Evolutionary conservation across 2,329 filamentous ascomycete species (phyloP), one percentile per base, ranked within the genome.

Genomic region (Aspergillus cejpii): DNA sequence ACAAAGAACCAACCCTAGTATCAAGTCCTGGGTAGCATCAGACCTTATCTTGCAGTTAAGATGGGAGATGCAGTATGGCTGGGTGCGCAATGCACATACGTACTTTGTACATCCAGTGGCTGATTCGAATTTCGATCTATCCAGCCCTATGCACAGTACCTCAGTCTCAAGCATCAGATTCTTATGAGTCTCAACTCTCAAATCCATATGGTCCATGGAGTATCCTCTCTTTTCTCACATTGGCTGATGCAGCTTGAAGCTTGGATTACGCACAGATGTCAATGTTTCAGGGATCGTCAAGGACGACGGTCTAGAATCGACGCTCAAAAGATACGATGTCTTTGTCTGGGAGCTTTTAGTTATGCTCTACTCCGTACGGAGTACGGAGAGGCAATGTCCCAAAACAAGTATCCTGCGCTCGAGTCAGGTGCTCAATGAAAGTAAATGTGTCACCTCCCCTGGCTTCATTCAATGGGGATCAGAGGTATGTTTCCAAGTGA

Each of bases 201-300:
- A 15, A 15, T 31, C 14, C 28, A n/a, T 31, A 15, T 4, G 6
- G 11, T 11, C 11, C 11, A 28, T n/a, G 3, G 6, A 28, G 26
- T 12, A 8, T 24, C 23, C 23, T 1, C 10, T 34, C 31, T 11
- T 34, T 41, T 47, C 37, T 31, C 28, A 45, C 47, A 39, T 47
- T 48, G 48, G 39, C 39, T 47, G 36, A 14, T 15, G 46, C 47
- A 47, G 45, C 44, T 50, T 47, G 47, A 39, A 28, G 37, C 37
- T 39, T 19, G 37, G 39, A 28, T 48, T 43, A 49, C 50, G 54
- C 52, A 52, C 52, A 51, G 52, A 49, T 53, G 43, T 31, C 45
- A 49, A 37, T 44, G 39, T 49, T 43, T 21, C 5, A 17, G 27
- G 24, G 20, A 31, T 19, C 17, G 19, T n/a, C 12, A 38, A 20